phyloP scores from a whole-genome alignment of 2,329 filamentous ascomycete genomes.

The Nemania abortiva region DNA sequence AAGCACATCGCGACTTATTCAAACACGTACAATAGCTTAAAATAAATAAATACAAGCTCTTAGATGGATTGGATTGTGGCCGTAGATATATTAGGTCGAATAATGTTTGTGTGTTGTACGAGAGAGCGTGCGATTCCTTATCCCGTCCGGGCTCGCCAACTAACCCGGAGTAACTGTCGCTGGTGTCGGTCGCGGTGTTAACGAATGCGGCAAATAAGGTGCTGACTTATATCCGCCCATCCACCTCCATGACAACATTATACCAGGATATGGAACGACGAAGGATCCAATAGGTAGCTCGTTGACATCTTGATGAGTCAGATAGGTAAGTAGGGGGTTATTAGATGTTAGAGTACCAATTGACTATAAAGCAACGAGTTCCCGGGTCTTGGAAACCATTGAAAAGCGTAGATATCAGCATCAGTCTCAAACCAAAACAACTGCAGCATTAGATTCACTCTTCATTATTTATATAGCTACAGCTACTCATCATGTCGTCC shows the following conservation, averaged over 20 bases:
- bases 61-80: not conserved
- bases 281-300: not conserved
- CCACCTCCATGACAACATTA: not conserved
- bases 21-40: not conserved
- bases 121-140: slow-evolving; percentile 16
- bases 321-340: not conserved
- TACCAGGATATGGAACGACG: not conserved
- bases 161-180: slow-evolving; percentile 25
- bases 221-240: slow-evolving; percentile 1
- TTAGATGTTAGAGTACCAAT: not conserved
- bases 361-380: slow-evolving; percentile 25
- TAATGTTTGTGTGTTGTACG: slow-evolving; percentile 15
- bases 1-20: not conserved
- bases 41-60: not conserved
- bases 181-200: slow-evolving; percentile 24
- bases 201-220: not conserved
- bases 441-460: not conserved
- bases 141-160: slow-evolving; percentile 2
- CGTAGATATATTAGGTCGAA: not conserved
- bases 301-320: not conserved
- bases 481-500: slow-evolving; percentile 28
- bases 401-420: not conserved
- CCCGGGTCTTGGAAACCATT: not conserved
- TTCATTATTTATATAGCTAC: not conserved
- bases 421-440: not conserved